Base-by-base conservation (phyloP, 2,329 filamentous ascomycete species). In the Amauroascus verrucosus region DNA sequence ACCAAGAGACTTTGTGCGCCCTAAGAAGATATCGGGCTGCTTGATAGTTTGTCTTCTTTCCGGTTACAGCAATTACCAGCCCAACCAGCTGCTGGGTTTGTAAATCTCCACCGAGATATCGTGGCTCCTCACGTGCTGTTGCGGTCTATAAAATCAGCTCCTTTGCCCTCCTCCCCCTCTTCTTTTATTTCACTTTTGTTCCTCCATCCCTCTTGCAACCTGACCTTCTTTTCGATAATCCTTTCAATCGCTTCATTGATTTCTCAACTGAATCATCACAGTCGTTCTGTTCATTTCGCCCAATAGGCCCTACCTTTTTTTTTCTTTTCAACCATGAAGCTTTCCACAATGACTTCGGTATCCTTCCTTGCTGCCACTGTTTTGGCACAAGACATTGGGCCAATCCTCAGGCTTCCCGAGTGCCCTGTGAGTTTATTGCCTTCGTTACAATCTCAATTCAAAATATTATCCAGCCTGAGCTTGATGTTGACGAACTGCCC, bases 341-440 rank as follows among this genome's bases (percentile, higher is more conserved):
- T 52, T 13, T 38, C 41, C n/a, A 11, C 20, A 28, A 20, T 52
- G 20, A 7, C 45, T 22, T 40, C 32, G n/a, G 32, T 30, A 4
- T 28, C 50, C 13, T 3, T 46, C 41, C 16, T 52, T 20, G 22
- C 22, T 46, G 50, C 41, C 20, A 38, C 50, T 52, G 32, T 24
- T 14, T 20, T 52, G 43, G 50, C 50, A 28, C 50, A 52, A 41
- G 50, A 46, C 16, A 28, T 52, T 5, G 41, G 26, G 1, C 54
- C 54, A 11, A 48, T 56, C 26, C 26, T 54, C 35, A 33, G 26
- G 8, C 41, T 54, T 6, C 54, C 47, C 11, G 18, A 41, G 20
- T 52, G 50, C 24, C 50, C 50, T 16, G 50, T 52, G 35, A 37
- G 50, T 45, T 2, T 44, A 30, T n/a, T 16, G 3, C 6, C 14